A percentile compares a stretch with the other conserved stretches of the same genome.
Conservation (phyloP, 352 stramenopile genomes). For the Phytophthora hybrid region DNA sequence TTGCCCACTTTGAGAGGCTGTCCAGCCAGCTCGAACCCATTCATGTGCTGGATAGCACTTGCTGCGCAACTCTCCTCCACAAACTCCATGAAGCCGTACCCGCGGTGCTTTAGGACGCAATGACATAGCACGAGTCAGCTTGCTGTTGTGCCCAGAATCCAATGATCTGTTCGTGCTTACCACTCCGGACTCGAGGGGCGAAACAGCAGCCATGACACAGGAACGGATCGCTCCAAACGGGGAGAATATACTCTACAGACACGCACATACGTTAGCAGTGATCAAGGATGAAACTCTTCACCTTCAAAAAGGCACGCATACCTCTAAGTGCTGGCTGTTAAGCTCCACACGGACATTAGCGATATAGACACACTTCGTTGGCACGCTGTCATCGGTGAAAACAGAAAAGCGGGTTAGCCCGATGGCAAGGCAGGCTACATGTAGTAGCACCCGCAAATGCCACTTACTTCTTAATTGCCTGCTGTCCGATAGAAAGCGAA, state of each 20-base stretch:
- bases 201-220: slow-evolving; percentile 74
- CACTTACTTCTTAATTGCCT: slow-evolving; percentile 82
- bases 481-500: slow-evolving; percentile 68
- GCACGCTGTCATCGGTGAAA: slow-evolving; percentile 43
- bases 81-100: slow-evolving; percentile 84
- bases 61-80: slow-evolving; percentile 59
- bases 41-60: slow-evolving; percentile 87
- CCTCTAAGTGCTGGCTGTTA: slow-evolving; percentile 81
- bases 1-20: slow-evolving; percentile 84
- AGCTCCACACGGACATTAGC: slow-evolving; percentile 76
- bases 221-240: slow-evolving; percentile 72
- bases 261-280: neutral
- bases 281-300: neutral
- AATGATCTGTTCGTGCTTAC: slow-evolving; percentile 37
- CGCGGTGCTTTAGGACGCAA: slow-evolving; percentile 57
- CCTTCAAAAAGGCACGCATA: slow-evolving; percentile 22
- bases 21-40: slow-evolving; percentile 80
- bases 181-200: slow-evolving; percentile 59
- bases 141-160: neutral
- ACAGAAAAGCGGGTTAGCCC: slow-evolving; percentile 6
- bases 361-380: slow-evolving; percentile 82
- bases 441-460: neutral
- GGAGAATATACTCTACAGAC: slow-evolving; percentile 76
- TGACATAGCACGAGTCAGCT: slow-evolving; percentile 3
- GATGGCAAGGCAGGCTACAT: neutral